phyloP scores from a whole-genome alignment of 768 basidiomycete species.

The Agrocybe praecox region DNA sequence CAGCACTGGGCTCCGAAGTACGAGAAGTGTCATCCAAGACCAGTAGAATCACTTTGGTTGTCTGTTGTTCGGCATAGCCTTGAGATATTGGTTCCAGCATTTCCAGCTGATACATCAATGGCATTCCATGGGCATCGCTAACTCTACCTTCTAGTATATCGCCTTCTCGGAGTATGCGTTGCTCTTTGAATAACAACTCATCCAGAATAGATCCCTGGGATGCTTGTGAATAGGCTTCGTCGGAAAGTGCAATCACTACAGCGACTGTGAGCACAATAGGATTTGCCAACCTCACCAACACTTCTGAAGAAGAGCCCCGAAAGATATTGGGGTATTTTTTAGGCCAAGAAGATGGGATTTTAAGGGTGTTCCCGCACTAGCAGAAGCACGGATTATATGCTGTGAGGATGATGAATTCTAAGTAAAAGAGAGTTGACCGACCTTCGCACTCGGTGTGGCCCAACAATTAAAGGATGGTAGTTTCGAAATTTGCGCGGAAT shows the following conservation, averaged over 20 bases:
- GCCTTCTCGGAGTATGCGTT: conserved; percentile 56
- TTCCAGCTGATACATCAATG: conserved; percentile 49
- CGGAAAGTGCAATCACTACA: conserved; percentile 52
- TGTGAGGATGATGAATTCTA: neutral
- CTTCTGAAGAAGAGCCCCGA: neutral
- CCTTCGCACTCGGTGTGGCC: conserved; percentile 38
- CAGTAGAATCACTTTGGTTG: conserved; percentile 57
- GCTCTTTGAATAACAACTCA: conserved; percentile 40
- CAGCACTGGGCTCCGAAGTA: neutral
- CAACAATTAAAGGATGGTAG: conserved; percentile 28
- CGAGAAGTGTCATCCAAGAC: conserved; percentile 20
- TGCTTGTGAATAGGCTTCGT: conserved; percentile 48
- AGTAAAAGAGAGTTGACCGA: conserved; percentile 13
- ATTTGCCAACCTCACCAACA: conserved; percentile 11
- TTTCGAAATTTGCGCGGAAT: neutral
- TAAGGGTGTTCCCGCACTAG: conserved; percentile 30
- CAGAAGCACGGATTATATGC: neutral
- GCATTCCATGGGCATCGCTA: conserved; percentile 7
- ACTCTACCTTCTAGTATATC: conserved; percentile 20
- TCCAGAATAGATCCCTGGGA: conserved; percentile 38
- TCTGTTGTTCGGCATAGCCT: conserved; percentile 51
- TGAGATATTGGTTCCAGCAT: conserved; percentile 76
- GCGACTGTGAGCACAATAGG: conserved; percentile 44
- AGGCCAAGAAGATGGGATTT: conserved; percentile 46
- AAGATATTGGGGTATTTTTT: conserved; percentile 13